phyloP scores from a whole-genome alignment of 1,284 basidiomycete species.

The Cryptococcus sp. region DNA sequence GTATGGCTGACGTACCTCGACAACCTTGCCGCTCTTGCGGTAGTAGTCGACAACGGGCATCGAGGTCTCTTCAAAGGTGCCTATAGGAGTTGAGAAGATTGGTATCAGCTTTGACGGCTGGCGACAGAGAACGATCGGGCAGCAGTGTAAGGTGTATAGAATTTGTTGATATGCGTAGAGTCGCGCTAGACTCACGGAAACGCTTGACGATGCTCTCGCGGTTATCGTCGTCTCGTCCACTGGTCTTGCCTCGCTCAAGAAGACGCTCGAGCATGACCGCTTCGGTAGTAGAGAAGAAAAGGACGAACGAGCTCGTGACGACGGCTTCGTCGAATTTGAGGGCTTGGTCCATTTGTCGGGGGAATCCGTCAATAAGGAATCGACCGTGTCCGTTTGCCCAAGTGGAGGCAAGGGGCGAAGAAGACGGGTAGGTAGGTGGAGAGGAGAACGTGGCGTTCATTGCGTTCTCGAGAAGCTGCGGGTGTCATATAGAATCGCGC shows the following conservation, averaged over 20 bases:
- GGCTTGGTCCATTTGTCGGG: slow-evolving; percentile 98
- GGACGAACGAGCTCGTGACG: slow-evolving; percentile 73
- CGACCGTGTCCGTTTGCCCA: slow-evolving; percentile 77
- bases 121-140: background rate
- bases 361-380: slow-evolving; percentile 97
- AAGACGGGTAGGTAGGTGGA: slow-evolving; percentile 26
- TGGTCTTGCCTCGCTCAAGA: slow-evolving; percentile 87
- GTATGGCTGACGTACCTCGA: slow-evolving; percentile 62
- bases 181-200: slow-evolving; percentile 65
- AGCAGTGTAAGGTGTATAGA: no score
- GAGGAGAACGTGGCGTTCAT: slow-evolving; percentile 67
- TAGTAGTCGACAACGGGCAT: slow-evolving; percentile 96
- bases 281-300: slow-evolving; percentile 90
- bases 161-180: no score
- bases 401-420: slow-evolving; percentile 45
- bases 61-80: slow-evolving; percentile 86
- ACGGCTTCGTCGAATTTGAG: slow-evolving; percentile 86
- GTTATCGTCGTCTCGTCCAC: slow-evolving; percentile 95
- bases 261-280: slow-evolving; percentile 84
- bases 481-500: background rate
- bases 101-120: background rate
- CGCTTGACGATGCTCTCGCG: slow-evolving; percentile 93
- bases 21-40: slow-evolving; percentile 68
- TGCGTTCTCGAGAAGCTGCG: slow-evolving; percentile 80
- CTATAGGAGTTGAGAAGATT: slow-evolving; percentile 53